Conservation (phyloP, 257 asterid genomes). For the Primulina tabacum region DNA sequence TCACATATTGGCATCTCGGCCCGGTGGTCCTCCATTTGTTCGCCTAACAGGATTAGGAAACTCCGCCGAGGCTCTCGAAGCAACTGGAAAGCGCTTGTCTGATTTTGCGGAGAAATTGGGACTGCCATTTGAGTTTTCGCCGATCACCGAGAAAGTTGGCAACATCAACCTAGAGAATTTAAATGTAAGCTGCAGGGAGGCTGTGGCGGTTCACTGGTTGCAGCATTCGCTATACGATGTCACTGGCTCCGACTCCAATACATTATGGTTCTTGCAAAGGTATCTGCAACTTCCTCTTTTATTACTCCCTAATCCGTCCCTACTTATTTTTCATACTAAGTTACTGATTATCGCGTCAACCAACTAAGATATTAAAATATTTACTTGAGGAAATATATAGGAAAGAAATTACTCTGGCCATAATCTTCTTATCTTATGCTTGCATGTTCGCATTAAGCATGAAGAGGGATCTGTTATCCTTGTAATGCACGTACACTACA, state of each 20-base stretch:
- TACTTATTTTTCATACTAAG: neutral
- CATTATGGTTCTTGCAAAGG: constrained; percentile 89
- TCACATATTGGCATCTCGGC: constrained; percentile 81
- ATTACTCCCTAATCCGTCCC: neutral
- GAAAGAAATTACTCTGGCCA: neutral
- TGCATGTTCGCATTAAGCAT: neutral
- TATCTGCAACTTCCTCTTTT: constrained; percentile 11
- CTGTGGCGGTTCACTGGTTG: constrained; percentile 96
- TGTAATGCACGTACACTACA: too few species aligned
- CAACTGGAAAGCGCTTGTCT: constrained; percentile 84
- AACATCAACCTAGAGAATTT: constrained; percentile 62
- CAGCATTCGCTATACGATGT: constrained; percentile 97
- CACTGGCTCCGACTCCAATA: constrained; percentile 78
- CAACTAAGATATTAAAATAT: neutral
- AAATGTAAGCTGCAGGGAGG: constrained; percentile 74
- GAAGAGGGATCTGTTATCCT: neutral
- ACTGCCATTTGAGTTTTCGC: constrained; percentile 76
- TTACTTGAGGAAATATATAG: neutral
- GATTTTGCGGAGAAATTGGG: constrained; percentile 90
- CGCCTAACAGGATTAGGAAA: constrained; percentile 85
- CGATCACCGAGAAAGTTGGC: constrained; percentile 82
- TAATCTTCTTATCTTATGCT: neutral
- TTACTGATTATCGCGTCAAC: neutral
- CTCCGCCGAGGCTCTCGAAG: constrained; percentile 82
- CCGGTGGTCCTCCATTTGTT: constrained; percentile 92